phyloP scores from a whole-genome alignment of 768 basidiomycete genomes.

The Russula emetica region DNA sequence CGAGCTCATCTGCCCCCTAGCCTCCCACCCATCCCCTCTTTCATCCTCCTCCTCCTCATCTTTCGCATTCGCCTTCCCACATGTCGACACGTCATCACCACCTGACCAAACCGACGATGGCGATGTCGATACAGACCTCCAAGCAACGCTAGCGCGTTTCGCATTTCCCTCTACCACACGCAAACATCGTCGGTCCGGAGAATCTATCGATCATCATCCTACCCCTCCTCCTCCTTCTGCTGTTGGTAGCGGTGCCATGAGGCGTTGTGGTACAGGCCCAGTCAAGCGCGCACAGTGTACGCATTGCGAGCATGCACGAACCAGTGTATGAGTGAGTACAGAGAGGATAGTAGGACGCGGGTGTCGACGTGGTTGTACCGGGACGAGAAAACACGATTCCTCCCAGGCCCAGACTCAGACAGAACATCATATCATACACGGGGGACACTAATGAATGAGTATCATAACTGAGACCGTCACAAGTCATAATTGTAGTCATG shows the following conservation, averaged over 20 bases:
- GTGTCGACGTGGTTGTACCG: neutral
- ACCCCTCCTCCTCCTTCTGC: neutral
- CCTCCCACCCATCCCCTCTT: neutral
- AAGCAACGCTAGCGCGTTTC: slow-evolving; percentile 15
- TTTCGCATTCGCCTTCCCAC: neutral
- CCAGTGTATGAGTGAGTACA: neutral
- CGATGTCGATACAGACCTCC: neutral
- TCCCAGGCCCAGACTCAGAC: no score
- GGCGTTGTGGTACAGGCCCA: neutral
- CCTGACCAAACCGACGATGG: neutral
- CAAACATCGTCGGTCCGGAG: slow-evolving; percentile 14
- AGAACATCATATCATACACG: neutral
- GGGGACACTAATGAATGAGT: neutral
- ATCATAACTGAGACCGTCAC: neutral
- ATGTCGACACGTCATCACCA: neutral
- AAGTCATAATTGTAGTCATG: neutral
- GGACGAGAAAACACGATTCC: neutral
- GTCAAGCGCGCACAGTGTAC: slow-evolving; percentile 1
- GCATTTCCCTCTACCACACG: slow-evolving; percentile 12
- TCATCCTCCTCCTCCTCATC: no score
- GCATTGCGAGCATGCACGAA: slow-evolving; percentile 11
- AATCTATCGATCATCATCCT: neutral
- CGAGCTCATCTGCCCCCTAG: slow-evolving; percentile 20
- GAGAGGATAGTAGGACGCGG: neutral
- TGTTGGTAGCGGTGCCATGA: neutral